These are phyloP conservation scores for Blastobotrys apis DNA, from an alignment of 1,139 yeast species.

Conservation along the genomic window DNA sequence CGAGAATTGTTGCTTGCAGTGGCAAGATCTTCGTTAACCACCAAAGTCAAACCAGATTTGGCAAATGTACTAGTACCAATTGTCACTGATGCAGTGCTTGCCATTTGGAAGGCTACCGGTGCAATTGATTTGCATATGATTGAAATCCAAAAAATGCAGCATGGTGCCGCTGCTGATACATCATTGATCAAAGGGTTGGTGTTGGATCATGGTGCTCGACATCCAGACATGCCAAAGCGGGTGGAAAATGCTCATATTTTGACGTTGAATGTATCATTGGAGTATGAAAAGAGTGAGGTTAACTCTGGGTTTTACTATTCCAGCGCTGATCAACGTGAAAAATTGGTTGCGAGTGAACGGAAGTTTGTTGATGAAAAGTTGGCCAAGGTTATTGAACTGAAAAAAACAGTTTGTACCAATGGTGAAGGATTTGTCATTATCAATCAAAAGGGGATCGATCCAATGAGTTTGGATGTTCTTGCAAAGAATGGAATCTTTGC, in stretches of 20 bases:
- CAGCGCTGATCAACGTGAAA: constrained; percentile 93
- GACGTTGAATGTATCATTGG: constrained; percentile 88
- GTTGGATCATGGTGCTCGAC: constrained; percentile 97
- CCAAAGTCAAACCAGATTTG: constrained; percentile 75
- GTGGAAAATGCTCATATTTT: constrained; percentile 80
- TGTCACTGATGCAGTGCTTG: constrained; percentile 91
- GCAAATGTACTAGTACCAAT: constrained; percentile 84
- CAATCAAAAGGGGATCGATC: constrained; percentile 98
- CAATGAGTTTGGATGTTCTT: constrained; percentile 90
- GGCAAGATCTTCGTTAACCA: constrained; percentile 81
- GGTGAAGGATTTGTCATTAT: constrained; percentile 85
- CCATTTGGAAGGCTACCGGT: constrained; percentile 55
- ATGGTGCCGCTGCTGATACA: constrained; percentile 79
- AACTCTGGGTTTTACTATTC: constrained; percentile 95
- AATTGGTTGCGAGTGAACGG: constrained; percentile 89
- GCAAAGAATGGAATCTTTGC: constrained; percentile 94
- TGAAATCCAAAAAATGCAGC: constrained; percentile 98
- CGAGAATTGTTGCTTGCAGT: constrained; percentile 88
- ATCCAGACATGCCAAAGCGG: constrained; percentile 96
- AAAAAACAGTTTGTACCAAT: constrained; percentile 81
- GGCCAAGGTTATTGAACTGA: constrained; percentile 84
- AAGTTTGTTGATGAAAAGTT: constrained; percentile 92
- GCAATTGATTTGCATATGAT: constrained; percentile 91
- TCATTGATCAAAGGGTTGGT: constrained; percentile 83
- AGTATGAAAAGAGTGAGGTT: constrained; percentile 96